These are phyloP conservation scores for Haemoproteus tartakovskyi DNA, from an alignment of 169 alveolate genomes.

Conservation along the genomic window DNA sequence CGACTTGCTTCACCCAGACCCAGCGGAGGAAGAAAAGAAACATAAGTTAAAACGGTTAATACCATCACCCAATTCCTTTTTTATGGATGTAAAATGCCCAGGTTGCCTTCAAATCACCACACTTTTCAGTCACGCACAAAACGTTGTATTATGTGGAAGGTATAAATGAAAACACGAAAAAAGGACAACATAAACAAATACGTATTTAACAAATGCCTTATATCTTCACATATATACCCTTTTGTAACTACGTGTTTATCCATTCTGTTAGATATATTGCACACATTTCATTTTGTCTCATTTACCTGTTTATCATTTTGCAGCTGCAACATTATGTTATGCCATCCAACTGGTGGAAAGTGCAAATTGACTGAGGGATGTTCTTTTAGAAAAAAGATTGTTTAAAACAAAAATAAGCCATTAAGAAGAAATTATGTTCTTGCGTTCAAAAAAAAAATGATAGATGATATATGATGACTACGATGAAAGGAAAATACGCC, in stretches of 20 bases:
- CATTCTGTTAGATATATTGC: too few relatives aligned
- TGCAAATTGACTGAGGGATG: constrained; percentile 94
- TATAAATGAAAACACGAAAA: constrained; percentile 20
- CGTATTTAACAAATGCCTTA: too few relatives aligned
- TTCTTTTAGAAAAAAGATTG: constrained; percentile 91
- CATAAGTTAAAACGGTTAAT: constrained; percentile 96
- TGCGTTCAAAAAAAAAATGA: too few relatives aligned
- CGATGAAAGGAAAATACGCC: too few relatives aligned
- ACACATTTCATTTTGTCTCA: background rate
- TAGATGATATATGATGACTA: too few relatives aligned
- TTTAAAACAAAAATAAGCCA: constrained; percentile 48
- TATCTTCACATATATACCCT: too few relatives aligned
- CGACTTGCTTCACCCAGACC: constrained; percentile 94
- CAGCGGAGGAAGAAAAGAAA: constrained; percentile 91
- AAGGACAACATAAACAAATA: background rate
- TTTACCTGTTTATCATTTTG: constrained; percentile 7
- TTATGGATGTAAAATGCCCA: constrained; percentile 98
- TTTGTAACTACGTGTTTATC: too few relatives aligned
- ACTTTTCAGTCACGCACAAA: constrained; percentile 94
- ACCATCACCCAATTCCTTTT: constrained; percentile 96
- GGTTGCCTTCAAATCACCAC: constrained; percentile 94
- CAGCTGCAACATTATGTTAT: constrained; percentile 91
- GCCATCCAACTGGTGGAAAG: constrained; percentile 98
- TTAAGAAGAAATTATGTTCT: background rate
- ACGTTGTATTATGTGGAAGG: constrained; percentile 90